phyloP scores from a whole-genome alignment of 164 flowering plant genomes.

The Vitis riparia region DNA sequence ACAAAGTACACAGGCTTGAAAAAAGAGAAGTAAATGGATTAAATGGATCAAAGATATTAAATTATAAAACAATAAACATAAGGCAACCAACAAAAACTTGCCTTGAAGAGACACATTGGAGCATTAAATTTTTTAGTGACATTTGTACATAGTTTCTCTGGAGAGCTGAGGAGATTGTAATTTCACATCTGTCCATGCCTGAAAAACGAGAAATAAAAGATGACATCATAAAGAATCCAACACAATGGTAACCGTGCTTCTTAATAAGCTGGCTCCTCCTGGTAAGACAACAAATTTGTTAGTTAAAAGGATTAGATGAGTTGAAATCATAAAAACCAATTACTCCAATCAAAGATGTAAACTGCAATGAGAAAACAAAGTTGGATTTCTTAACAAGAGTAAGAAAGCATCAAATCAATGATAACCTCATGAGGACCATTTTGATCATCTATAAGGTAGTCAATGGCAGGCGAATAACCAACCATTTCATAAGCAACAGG shows the following conservation, averaged over 20 bases:
- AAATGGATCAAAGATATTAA: too few species aligned
- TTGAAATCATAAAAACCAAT: not conserved
- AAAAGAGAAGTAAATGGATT: not conserved
- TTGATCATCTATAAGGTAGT: too few species aligned
- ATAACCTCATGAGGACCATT: too few species aligned
- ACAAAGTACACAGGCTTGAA: not conserved
- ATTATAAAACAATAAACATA: not conserved
- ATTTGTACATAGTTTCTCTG: constrained; percentile 75
- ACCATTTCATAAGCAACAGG: too few species aligned
- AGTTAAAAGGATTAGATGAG: not conserved
- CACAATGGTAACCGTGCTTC: too few species aligned
- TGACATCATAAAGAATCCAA: too few species aligned
- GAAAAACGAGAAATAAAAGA: constrained; percentile 10
- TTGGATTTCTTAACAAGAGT: not conserved
- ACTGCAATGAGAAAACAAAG: not conserved
- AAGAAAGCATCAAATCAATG: not conserved
- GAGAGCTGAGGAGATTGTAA: constrained; percentile 90
- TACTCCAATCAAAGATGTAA: not conserved
- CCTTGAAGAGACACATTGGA: constrained; percentile 75
- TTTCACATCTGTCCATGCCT: constrained; percentile 92
- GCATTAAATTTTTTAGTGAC: constrained; percentile 57
- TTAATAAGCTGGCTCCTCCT: not conserved
- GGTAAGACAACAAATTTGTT: not conserved
- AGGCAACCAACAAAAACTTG: constrained; percentile 26
- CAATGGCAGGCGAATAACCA: too few species aligned